phyloP scores from a whole-genome alignment of 2,329 filamentous ascomycete genomes.

The Stromatinia cepivora region DNA sequence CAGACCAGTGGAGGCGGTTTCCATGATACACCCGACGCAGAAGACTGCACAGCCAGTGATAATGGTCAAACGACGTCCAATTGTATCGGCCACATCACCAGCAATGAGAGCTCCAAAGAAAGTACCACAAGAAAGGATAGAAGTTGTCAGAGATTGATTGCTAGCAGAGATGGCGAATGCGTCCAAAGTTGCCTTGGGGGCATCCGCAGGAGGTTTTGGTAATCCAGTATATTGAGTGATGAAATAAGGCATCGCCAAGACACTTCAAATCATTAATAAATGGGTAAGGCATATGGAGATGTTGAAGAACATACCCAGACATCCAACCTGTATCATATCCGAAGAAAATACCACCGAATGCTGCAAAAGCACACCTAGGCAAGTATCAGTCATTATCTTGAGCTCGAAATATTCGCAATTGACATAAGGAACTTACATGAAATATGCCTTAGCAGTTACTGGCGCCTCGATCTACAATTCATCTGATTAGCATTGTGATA shows the following conservation, averaged over 20 bases:
- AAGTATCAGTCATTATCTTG: not conserved
- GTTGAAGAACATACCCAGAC: conserved; percentile 29
- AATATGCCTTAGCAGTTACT: conserved; percentile 19
- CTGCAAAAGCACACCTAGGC: conserved; percentile 60
- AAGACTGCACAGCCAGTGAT: conserved; percentile 64
- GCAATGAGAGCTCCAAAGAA: conserved; percentile 79
- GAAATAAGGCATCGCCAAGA: conserved; percentile 33
- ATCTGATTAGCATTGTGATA: not conserved
- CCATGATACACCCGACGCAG: conserved; percentile 63
- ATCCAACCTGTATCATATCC: conserved; percentile 78
- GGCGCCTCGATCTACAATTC: conserved; percentile 17
- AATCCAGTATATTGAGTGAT: conserved; percentile 32
- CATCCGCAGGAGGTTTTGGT: conserved; percentile 8
- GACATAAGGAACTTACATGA: conserved; percentile 8
- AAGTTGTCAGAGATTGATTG: conserved; percentile 61
- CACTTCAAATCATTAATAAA: conserved; percentile 5
- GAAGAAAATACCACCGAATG: conserved; percentile 53
- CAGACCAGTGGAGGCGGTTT: conserved; percentile 59
- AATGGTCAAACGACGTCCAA: conserved; percentile 72
- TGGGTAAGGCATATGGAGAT: not conserved
- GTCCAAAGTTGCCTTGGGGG: conserved; percentile 14
- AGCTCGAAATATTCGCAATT: not conserved
- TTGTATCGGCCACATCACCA: conserved; percentile 72
- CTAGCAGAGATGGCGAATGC: conserved; percentile 45
- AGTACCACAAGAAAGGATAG: conserved; percentile 72